A percentile compares a stretch with the other conserved stretches of the same genome.
These are phyloP conservation scores for Cladosporium oxysporum DNA, from an alignment of 2,329 filamentous ascomycete species.

Conservation along the genomic window DNA sequence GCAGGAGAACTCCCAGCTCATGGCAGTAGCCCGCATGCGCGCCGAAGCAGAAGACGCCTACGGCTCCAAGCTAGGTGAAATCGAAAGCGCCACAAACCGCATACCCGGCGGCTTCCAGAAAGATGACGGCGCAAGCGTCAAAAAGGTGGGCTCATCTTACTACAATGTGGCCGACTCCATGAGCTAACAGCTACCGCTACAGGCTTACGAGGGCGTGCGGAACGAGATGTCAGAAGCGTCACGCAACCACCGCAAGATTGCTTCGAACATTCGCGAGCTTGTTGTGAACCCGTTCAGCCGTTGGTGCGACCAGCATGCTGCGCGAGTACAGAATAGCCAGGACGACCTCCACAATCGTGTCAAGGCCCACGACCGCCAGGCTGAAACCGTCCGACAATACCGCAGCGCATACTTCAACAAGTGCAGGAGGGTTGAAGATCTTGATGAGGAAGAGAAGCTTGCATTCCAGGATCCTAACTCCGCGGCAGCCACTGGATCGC, in stretches of 20 bases:
- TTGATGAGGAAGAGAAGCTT: slow-evolving; percentile 98
- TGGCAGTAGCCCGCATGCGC: slow-evolving; percentile 89
- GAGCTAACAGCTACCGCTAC: slow-evolving; percentile 24
- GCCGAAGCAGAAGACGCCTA: slow-evolving; percentile 94
- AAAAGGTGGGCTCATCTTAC: slow-evolving; percentile 67
- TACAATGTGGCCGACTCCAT: not conserved
- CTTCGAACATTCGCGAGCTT: slow-evolving; percentile 91
- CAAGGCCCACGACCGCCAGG: slow-evolving; percentile 90
- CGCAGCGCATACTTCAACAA: slow-evolving; percentile 99
- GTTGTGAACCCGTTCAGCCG: slow-evolving; percentile 91
- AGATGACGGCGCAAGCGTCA: slow-evolving; percentile 93
- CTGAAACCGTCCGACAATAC: slow-evolving; percentile 86
- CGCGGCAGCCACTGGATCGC: slow-evolving; percentile 49
- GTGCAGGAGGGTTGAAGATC: slow-evolving; percentile 89
- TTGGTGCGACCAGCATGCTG: slow-evolving; percentile 95
- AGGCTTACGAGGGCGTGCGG: slow-evolving; percentile 94
- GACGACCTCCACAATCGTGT: slow-evolving; percentile 89
- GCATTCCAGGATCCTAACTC: slow-evolving; percentile 84
- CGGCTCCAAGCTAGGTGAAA: slow-evolving; percentile 76
- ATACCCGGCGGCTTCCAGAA: slow-evolving; percentile 79
- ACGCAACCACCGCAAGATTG: slow-evolving; percentile 91
- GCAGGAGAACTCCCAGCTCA: slow-evolving; percentile 89
- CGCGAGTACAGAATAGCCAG: slow-evolving; percentile 87
- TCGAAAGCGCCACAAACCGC: slow-evolving; percentile 78
- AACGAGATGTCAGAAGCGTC: slow-evolving; percentile 89